Conservation (phyloP, 768 basidiomycete genomes). For the Tremella fuciformis region DNA sequence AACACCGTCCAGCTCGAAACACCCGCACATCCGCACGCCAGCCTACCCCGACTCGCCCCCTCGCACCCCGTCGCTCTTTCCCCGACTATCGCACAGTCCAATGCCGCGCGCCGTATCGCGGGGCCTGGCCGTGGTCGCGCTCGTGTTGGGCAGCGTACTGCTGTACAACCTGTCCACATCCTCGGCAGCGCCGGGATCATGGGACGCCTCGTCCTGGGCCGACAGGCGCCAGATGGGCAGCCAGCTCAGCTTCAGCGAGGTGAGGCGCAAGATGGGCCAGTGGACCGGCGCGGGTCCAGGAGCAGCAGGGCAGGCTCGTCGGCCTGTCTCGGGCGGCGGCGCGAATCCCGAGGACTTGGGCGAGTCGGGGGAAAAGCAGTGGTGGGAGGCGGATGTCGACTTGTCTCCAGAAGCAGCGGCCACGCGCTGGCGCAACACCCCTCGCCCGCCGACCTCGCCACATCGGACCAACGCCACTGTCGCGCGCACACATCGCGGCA, state of each 20-base stretch:
- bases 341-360: neutral
- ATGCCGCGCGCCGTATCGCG: neutral
- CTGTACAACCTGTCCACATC: neutral
- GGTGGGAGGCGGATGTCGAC: neutral
- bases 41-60: constrained; percentile 1
- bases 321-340: neutral
- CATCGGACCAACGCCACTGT: constrained; percentile 4
- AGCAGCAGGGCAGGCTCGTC: neutral
- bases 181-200: constrained; percentile 25
- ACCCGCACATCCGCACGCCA: constrained; percentile 1
- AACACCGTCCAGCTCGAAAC: no score
- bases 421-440: neutral
- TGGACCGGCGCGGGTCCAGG: constrained; percentile 4
- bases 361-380: neutral
- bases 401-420: neutral
- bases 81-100: neutral
- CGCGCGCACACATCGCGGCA: constrained; percentile 8
- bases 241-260: constrained; percentile 13
- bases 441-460: neutral
- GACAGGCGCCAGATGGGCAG: constrained; percentile 16
- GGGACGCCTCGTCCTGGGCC: constrained; percentile 35
- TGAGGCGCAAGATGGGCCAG: constrained; percentile 13
- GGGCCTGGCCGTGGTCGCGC: neutral
- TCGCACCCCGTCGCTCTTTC: neutral
- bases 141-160: neutral